These are phyloP conservation scores for Candolleomyces eurysporus DNA, from an alignment of 768 basidiomycete genomes.

Conservation along the genomic window DNA sequence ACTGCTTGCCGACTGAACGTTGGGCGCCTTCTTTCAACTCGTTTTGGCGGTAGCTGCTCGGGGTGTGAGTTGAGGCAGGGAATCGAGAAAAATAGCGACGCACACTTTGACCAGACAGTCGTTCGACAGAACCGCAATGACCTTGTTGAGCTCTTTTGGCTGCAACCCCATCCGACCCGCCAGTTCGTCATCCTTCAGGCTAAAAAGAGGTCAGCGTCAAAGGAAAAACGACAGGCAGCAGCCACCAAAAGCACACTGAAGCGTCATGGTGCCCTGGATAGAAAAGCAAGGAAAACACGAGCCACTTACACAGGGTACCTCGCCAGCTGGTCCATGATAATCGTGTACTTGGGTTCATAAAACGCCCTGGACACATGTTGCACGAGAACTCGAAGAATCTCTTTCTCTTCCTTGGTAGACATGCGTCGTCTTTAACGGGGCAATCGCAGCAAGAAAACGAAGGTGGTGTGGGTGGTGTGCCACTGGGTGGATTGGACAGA, in stretches of 20 bases:
- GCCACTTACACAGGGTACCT: conserved; percentile 91
- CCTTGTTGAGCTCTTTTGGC: conserved; percentile 86
- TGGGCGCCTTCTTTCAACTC: conserved; percentile 89
- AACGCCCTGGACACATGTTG: conserved; percentile 93
- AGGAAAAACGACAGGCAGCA: conserved; percentile 1
- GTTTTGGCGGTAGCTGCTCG: conserved; percentile 77
- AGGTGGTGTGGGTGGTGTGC: neutral
- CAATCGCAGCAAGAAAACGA: neutral
- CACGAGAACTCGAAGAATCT: conserved; percentile 81
- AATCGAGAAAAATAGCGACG: conserved; percentile 22
- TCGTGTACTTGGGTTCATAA: conserved; percentile 89
- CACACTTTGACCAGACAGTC: conserved; percentile 79
- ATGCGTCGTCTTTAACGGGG: conserved; percentile 26
- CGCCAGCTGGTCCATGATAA: conserved; percentile 92
- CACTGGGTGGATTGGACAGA: neutral
- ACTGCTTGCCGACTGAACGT: conserved; percentile 84
- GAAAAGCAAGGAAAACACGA: conserved; percentile 18
- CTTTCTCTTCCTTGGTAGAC: conserved; percentile 78
- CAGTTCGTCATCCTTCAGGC: conserved; percentile 91
- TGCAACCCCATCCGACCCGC: conserved; percentile 89
- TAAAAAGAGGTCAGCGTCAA: conserved; percentile 27
- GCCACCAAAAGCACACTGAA: conserved; percentile 8
- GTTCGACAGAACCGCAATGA: conserved; percentile 78
- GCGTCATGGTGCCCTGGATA: conserved; percentile 11
- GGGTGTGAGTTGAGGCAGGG: neutral